Base-by-base conservation (phyloP, 2,329 filamentous ascomycete genomes). In the Colletotrichum eleusines region DNA sequence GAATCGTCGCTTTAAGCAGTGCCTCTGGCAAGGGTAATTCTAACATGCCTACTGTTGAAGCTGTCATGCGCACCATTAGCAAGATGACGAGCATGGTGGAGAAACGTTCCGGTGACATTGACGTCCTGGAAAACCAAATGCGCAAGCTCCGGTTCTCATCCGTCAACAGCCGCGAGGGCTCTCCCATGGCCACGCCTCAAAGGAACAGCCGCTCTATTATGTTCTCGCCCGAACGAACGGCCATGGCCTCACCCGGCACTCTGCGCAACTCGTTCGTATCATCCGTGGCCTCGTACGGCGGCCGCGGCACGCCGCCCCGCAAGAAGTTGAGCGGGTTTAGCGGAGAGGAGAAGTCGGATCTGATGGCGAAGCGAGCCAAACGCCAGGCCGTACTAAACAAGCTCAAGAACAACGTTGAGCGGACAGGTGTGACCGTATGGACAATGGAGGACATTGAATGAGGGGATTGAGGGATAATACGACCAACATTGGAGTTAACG, bases 61-160 rank as follows among this genome's bases (percentile, higher is more conserved):
- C 94, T 0, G 93, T 99, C 26, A 91, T 95, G 75, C 93, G 93
- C 71, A 99, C 96, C 1, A 97, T 99, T 74, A 86, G 86, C 69
- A 97, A 96, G 78, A 95, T 99, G 92, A 98, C 95, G 42, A 88
- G 86, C 71, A 95, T 98, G 91, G 93, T 93, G 0, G 94, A 98
- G 84, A 94, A 94, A 82, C 93, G 94, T 78, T 96, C 93, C 77
- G 93, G 92, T 69, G 95, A 98, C 76, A 90, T 99, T 63, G 94
- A 97, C 78, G 89, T 97, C 8, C 86, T 98, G 40, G 96, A 98
- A 81, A 89, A 91, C 58, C 93, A 97, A 78, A 89, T 99, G 83
- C 90, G 92, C 70, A 93, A 90, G 78, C 81, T 97, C 28, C 87
- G 87, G 8, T 81, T 93, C 14, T 80, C 81, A 11, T 80, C 84